These are phyloP conservation scores for Pulicaria dysenterica DNA, from an alignment of 129 eudicot species.

Conservation along the genomic window DNA sequence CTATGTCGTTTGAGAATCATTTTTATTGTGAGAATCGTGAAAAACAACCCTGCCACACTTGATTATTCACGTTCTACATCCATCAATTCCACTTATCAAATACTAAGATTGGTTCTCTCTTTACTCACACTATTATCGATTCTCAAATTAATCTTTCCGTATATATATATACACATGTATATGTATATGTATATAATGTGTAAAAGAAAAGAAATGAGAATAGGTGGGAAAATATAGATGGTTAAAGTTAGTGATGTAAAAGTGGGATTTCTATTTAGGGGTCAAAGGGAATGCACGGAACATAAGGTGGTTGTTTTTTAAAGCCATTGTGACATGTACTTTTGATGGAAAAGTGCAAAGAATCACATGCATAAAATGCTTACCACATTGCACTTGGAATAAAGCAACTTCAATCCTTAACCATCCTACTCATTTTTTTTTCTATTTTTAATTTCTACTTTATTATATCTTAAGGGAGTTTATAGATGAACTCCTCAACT, in stretches of 20 bases:
- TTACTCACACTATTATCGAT: no score
- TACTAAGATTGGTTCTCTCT: no score
- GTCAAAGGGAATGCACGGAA: background rate
- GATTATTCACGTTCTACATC: no score
- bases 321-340: conserved; percentile 16
- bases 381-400: conserved; percentile 27
- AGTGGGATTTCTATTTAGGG: conserved; percentile 17
- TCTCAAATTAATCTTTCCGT: no score
- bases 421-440: background rate
- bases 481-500: background rate
- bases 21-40: no score
- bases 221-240: background rate
- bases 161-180: no score
- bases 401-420: conserved; percentile 23
- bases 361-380: conserved; percentile 36
- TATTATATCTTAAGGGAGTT: background rate
- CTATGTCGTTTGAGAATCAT: no score
- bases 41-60: no score
- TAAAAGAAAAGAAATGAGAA: background rate
- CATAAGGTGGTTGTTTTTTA: conserved; percentile 19
- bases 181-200: no score
- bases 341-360: conserved; percentile 30
- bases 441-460: background rate
- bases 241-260: conserved; percentile 12
- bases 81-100: no score